A percentile compares a stretch with the other conserved stretches of the same genome.
Evolutionary conservation across 148 eudicot genomes (phyloP).

Genomic region (Drosera capensis): DNA sequence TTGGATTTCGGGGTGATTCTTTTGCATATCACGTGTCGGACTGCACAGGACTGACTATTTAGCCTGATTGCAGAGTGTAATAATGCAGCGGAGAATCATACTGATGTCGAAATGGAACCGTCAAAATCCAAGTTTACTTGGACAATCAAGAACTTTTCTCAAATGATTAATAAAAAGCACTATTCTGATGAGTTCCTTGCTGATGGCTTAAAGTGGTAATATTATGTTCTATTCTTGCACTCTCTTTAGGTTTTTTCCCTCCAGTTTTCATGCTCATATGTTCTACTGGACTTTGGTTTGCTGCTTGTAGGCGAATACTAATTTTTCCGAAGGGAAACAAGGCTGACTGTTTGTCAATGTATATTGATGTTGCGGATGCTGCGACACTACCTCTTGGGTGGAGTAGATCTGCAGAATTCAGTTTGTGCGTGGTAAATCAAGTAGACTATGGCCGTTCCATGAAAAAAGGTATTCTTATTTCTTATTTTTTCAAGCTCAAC

Average conservation of each 20-base stretch:
- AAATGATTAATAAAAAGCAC: conserved; percentile 56
- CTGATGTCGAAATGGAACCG: conserved; percentile 67
- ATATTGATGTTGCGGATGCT: conserved; percentile 87
- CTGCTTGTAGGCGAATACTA: conserved; percentile 58
- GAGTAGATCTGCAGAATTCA: conserved; percentile 92
- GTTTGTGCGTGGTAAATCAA: conserved; percentile 76
- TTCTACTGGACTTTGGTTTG: conserved; percentile 5
- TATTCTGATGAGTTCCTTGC: conserved; percentile 68
- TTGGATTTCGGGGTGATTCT: conserved; percentile 27
- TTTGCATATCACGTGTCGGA: too few relatives aligned
- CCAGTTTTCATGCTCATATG: not conserved
- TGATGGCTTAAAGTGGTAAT: conserved; percentile 87
- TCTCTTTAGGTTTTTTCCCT: not conserved
- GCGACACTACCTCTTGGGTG: conserved; percentile 74
- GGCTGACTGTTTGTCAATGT: conserved; percentile 83
- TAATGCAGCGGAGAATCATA: conserved; percentile 39
- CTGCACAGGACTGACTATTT: too few relatives aligned
- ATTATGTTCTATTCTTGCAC: too few relatives aligned
- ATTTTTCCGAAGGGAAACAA: conserved; percentile 91
- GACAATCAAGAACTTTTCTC: conserved; percentile 65
- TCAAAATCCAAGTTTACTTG: conserved; percentile 61
- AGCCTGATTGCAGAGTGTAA: conserved; percentile 32
- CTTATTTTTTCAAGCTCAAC: not conserved
- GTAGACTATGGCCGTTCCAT: conserved; percentile 45
- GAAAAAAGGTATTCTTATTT: conserved; percentile 47